These are phyloP conservation scores for Blechomonas ayalai DNA, from an alignment of 208 protist species.

Conservation along the genomic window DNA sequence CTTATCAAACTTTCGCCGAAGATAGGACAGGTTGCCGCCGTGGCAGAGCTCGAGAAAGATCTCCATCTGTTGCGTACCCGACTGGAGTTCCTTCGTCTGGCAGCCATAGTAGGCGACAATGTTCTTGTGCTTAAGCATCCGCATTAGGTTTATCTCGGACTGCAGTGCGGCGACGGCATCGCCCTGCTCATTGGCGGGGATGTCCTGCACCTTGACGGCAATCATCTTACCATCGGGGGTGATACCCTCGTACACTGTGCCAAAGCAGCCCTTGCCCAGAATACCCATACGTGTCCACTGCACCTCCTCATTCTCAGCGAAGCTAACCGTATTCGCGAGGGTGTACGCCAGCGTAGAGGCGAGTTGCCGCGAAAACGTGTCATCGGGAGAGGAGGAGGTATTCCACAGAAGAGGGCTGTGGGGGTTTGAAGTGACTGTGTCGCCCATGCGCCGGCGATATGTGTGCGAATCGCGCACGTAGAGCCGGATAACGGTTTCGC, in stretches of 20 bases:
- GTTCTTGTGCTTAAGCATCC: conserved; percentile 70
- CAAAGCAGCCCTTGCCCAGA: conserved; percentile 82
- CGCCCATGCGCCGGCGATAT: conserved; percentile 9
- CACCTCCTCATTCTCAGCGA: conserved; percentile 42
- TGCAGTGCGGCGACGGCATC: conserved; percentile 52
- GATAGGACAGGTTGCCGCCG: conserved; percentile 52
- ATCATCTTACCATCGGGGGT: conserved; percentile 75
- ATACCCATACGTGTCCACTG: conserved; percentile 71
- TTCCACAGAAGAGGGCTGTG: neutral
- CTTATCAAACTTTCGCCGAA: conserved; percentile 65
- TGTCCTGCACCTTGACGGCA: conserved; percentile 85
- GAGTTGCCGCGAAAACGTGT: conserved; percentile 24
- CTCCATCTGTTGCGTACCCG: conserved; percentile 60
- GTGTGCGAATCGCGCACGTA: conserved; percentile 74
- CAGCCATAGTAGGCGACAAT: conserved; percentile 89
- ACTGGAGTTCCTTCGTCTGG: conserved; percentile 42
- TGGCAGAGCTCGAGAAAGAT: conserved; percentile 89
- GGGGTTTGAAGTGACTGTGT: neutral
- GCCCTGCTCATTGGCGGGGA: conserved; percentile 49
- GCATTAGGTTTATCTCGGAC: conserved; percentile 84
- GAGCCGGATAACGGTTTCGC: conserved; percentile 50
- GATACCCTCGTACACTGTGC: conserved; percentile 87
- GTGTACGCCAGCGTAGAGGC: conserved; percentile 18
- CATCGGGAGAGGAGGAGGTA: no score
- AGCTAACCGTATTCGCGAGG: conserved; percentile 19